Conservation (phyloP, 164 flowering plant species). For the Magnolia officinalis region DNA sequence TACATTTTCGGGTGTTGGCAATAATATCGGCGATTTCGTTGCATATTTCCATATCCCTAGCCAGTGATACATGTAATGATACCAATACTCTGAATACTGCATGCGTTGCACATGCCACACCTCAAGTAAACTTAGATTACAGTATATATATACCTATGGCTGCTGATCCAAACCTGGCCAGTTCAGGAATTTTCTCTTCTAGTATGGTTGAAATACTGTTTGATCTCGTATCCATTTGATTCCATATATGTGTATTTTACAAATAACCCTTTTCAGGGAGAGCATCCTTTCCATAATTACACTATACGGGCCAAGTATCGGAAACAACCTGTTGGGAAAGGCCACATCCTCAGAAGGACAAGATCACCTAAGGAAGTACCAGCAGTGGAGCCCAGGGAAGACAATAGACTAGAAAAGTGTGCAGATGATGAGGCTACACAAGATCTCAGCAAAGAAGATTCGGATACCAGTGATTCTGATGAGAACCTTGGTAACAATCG, state of each 20-base stretch:
- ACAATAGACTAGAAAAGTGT: slow-evolving; percentile 30
- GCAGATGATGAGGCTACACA: slow-evolving; percentile 13
- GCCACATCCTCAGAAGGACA: slow-evolving; percentile 12
- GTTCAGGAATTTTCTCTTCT: not conserved
- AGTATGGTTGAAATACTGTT: not conserved
- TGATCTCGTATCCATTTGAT: not conserved
- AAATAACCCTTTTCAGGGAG: slow-evolving; percentile 52
- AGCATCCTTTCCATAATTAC: slow-evolving; percentile 87
- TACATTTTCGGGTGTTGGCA: no score
- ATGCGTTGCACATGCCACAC: no score
- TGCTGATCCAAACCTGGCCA: not conserved
- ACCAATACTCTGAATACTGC: no score
- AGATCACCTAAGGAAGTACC: slow-evolving; percentile 23
- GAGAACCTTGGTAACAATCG: slow-evolving; percentile 18
- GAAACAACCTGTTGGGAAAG: slow-evolving; percentile 26
- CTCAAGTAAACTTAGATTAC: no score
- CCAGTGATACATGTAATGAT: no score
- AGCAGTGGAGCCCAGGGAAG: slow-evolving; percentile 29
- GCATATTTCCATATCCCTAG: no score
- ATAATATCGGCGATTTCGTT: no score
- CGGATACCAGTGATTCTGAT: slow-evolving; percentile 12
- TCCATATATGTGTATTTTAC: not conserved
- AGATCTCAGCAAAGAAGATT: slow-evolving; percentile 15
- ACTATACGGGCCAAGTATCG: slow-evolving; percentile 79
- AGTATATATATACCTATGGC: no score